Evolutionary conservation across 2,329 filamentous ascomycete species (phyloP).

Genomic region (Pleurostoma richardsiae): DNA sequence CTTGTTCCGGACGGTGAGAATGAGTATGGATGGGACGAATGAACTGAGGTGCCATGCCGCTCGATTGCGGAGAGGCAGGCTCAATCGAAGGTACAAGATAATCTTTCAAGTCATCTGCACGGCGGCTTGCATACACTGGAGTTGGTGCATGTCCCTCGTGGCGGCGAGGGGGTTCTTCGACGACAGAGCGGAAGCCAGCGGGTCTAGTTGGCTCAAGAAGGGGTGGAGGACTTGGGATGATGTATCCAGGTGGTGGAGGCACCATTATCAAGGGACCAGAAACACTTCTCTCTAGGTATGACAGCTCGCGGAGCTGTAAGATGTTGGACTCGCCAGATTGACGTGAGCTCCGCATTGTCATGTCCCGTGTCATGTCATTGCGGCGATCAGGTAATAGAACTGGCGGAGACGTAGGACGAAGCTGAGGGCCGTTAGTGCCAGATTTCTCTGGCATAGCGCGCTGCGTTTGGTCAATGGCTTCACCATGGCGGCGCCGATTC

Average conservation of each 20-base stretch:
- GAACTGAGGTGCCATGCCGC: slow-evolving; percentile 5
- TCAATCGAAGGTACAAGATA: slow-evolving; percentile 43
- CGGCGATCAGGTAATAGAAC: slow-evolving; percentile 4
- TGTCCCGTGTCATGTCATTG: too few species aligned
- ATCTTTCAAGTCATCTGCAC: slow-evolving; percentile 28
- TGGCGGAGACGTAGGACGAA: slow-evolving; percentile 3
- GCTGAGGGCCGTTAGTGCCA: slow-evolving; percentile 8
- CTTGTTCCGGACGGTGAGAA: slow-evolving; percentile 8
- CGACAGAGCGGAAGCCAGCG: slow-evolving; percentile 11
- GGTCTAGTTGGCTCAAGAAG: slow-evolving; percentile 3
- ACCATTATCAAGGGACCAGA: background rate
- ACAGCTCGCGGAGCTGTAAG: slow-evolving; percentile 1
- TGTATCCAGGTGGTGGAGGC: background rate
- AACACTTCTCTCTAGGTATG: slow-evolving; percentile 1
- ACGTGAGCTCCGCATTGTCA: background rate
- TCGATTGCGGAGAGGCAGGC: slow-evolving; percentile 27
- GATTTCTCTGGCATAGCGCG: slow-evolving; percentile 7
- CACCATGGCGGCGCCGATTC: slow-evolving; percentile 18
- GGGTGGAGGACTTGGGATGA: slow-evolving; percentile 2
- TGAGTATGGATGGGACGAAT: slow-evolving; percentile 4
- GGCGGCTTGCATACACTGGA: slow-evolving; percentile 12
- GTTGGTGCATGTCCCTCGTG: slow-evolving; percentile 6
- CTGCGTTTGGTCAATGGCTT: slow-evolving; percentile 1
- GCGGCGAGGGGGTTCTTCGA: slow-evolving; percentile 5
- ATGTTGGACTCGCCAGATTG: slow-evolving; percentile 9